phyloP scores from a whole-genome alignment of 345 rosid species.

The Citrus sp. region DNA sequence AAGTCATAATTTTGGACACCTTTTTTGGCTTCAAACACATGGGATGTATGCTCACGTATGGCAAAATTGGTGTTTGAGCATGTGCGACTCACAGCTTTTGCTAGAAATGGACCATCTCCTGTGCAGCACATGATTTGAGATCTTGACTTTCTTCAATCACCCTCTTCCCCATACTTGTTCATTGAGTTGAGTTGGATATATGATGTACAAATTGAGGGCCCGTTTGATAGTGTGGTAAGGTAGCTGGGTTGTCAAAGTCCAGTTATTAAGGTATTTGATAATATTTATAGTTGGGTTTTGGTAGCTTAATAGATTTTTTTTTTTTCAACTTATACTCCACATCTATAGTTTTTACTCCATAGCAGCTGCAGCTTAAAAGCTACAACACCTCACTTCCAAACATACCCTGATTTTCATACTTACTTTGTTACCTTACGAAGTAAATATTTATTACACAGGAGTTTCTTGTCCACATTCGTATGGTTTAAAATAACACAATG shows the following conservation, averaged over 20 bases:
- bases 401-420: too few species aligned
- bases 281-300: too few species aligned
- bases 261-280: too few species aligned
- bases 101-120: constrained; percentile 7
- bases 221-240: fast-evolving
- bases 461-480: too few species aligned
- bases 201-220: neutral
- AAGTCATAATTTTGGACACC: neutral
- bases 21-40: constrained; percentile 14
- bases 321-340: too few species aligned
- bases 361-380: too few species aligned
- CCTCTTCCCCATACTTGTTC: constrained; percentile 11
- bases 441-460: too few species aligned
- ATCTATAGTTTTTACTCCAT: too few species aligned
- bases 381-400: too few species aligned
- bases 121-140: neutral
- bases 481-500: too few species aligned
- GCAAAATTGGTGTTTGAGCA: neutral
- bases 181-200: neutral
- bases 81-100: constrained; percentile 13
- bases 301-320: too few species aligned
- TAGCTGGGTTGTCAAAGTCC: fast-evolving
- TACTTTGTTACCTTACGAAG: too few species aligned
- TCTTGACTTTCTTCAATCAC: constrained; percentile 7
- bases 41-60: neutral